phyloP scores from a whole-genome alignment of 345 rosid species.

The Citrus unshiu region DNA sequence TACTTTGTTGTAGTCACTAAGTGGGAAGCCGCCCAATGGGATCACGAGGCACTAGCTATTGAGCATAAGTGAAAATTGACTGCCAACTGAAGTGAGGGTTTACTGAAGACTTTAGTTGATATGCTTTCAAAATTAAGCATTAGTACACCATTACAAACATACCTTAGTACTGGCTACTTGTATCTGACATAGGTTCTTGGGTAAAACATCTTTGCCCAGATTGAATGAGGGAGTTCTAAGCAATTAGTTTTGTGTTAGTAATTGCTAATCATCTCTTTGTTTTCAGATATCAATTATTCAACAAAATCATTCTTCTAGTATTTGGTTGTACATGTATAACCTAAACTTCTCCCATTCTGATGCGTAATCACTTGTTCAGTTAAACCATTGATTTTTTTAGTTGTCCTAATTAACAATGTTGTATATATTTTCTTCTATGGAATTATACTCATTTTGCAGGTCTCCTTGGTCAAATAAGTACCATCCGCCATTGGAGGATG shows the following conservation, averaged over 20 bases:
- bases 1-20: background rate
- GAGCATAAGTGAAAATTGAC: no score
- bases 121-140: background rate
- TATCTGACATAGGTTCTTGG: background rate
- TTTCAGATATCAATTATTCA: background rate
- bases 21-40: background rate
- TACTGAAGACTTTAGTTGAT: background rate
- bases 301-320: background rate
- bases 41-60: background rate
- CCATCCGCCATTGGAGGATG: constrained; percentile 79
- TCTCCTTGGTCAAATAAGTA: constrained; percentile 96
- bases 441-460: constrained; percentile 33
- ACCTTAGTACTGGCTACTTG: background rate
- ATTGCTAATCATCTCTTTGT: background rate
- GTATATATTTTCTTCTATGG: background rate
- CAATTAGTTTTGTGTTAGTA: background rate
- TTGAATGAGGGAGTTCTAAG: background rate
- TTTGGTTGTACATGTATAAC: background rate
- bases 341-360: background rate
- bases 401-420: background rate
- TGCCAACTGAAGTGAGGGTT: background rate
- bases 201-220: background rate
- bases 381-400: background rate
- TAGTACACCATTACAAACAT: background rate
- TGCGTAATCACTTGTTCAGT: background rate